phyloP scores from a whole-genome alignment of 305 asterid genomes.

The Fraxinus dipetala region DNA sequence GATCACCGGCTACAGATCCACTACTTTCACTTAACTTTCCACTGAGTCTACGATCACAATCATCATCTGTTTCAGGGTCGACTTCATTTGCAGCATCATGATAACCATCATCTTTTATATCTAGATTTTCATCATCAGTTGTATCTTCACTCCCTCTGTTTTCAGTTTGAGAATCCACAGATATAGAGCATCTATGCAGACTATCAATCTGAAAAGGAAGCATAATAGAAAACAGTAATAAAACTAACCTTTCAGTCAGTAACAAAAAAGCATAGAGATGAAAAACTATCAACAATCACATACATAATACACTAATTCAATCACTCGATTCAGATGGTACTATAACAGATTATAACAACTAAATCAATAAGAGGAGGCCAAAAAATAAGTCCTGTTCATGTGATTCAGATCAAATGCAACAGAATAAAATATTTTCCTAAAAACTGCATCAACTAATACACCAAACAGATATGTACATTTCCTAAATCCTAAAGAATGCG shows the following conservation, averaged over 20 bases:
- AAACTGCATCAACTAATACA: constrained; percentile 13
- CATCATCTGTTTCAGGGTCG: constrained; percentile 72
- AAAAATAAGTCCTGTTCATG: background rate
- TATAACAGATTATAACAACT: constrained; percentile 8
- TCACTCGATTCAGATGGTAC: constrained; percentile 11
- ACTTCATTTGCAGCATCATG: constrained; percentile 92
- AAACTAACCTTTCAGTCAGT: background rate
- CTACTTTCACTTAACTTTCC: constrained; percentile 94
- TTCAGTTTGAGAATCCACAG: constrained; percentile 80
- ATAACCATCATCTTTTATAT: constrained; percentile 64
- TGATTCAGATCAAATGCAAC: constrained; percentile 19
- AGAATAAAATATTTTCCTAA: constrained; percentile 1
- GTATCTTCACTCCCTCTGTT: constrained; percentile 82
- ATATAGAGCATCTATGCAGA: constrained; percentile 73
- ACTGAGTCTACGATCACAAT: constrained; percentile 78
- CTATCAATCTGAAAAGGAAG: constrained; percentile 62
- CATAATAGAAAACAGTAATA: background rate
- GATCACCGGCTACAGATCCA: constrained; percentile 90
- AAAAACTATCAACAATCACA: background rate
- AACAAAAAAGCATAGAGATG: background rate
- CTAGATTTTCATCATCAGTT: constrained; percentile 66
- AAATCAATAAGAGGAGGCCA: constrained; percentile 3
- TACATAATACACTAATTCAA: constrained; percentile 10
- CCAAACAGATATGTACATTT: constrained; percentile 7
- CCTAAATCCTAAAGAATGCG: background rate